Evolutionary conservation across 148 eudicot species (phyloP).

Genomic region (Oxyria digyna): DNA sequence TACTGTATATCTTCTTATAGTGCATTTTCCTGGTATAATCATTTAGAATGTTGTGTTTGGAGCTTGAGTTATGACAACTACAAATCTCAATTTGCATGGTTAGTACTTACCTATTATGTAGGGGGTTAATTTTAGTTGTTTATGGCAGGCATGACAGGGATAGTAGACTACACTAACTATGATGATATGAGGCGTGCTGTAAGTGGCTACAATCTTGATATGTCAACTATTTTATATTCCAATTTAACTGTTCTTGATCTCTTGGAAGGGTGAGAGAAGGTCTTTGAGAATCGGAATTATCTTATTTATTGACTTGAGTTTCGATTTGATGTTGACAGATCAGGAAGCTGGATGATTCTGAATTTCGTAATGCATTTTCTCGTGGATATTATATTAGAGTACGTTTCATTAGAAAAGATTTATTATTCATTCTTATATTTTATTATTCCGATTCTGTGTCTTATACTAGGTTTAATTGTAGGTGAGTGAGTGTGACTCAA

Average conservation of each 20-base stretch:
- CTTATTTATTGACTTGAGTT: not conserved
- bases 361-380: constrained; percentile 58
- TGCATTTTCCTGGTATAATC: not conserved
- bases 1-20: not conserved
- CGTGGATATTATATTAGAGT: constrained; percentile 58
- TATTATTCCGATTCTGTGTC: not conserved
- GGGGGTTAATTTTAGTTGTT: not conserved
- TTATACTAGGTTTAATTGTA: constrained; percentile 7
- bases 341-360: constrained; percentile 75
- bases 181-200: constrained; percentile 88
- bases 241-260: not conserved
- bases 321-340: constrained; percentile 37
- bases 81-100: not conserved
- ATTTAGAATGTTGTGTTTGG: not conserved
- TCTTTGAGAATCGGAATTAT: not conserved
- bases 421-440: not conserved
- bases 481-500: constrained; percentile 47
- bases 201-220: constrained; percentile 16
- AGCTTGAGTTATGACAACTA: not conserved
- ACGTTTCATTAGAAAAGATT: constrained; percentile 6
- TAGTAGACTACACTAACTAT: constrained; percentile 70
- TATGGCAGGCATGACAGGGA: constrained; percentile 49
- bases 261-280: not conserved
- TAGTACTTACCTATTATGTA: not conserved
- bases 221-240: not conserved